phyloP scores from a whole-genome alignment of 257 asterid species.

The Solanum sparsipilum region DNA sequence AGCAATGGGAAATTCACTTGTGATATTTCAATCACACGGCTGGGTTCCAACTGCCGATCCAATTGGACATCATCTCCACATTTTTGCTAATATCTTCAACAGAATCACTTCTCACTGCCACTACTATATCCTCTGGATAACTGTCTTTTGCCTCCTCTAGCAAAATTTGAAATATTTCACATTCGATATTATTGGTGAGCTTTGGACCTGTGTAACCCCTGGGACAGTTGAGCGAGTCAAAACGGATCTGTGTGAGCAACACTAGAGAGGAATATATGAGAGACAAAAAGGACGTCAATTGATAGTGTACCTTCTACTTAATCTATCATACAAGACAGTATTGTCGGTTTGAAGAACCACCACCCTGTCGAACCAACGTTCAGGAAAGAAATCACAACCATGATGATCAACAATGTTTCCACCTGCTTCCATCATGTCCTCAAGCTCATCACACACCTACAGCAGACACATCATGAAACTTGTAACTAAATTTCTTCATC shows the following conservation, averaged over 20 bases:
- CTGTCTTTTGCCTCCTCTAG: constrained; percentile 89
- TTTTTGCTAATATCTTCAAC: constrained; percentile 53
- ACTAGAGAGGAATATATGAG: background rate
- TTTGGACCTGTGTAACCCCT: constrained; percentile 83
- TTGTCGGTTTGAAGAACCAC: constrained; percentile 84
- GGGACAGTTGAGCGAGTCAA: background rate
- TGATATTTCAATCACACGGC: constrained; percentile 7
- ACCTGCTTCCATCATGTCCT: constrained; percentile 85
- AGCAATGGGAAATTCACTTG: background rate
- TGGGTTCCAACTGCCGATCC: constrained; percentile 59
- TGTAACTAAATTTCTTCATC: background rate
- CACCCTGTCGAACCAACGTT: constrained; percentile 81
- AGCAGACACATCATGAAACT: background rate
- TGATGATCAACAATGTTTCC: constrained; percentile 96
- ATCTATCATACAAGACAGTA: constrained; percentile 62
- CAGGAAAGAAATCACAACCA: constrained; percentile 94
- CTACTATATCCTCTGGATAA: constrained; percentile 60
- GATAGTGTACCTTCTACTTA: constrained; percentile 42
- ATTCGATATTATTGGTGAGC: constrained; percentile 75
- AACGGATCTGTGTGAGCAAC: background rate
- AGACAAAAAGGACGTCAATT: background rate
- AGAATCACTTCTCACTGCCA: constrained; percentile 52
- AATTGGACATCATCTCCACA: constrained; percentile 36
- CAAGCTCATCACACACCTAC: constrained; percentile 92
- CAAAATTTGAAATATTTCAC: constrained; percentile 83